phyloP scores from a whole-genome alignment of 2,329 filamentous ascomycete genomes.

The Sordariomycetes sp. region DNA sequence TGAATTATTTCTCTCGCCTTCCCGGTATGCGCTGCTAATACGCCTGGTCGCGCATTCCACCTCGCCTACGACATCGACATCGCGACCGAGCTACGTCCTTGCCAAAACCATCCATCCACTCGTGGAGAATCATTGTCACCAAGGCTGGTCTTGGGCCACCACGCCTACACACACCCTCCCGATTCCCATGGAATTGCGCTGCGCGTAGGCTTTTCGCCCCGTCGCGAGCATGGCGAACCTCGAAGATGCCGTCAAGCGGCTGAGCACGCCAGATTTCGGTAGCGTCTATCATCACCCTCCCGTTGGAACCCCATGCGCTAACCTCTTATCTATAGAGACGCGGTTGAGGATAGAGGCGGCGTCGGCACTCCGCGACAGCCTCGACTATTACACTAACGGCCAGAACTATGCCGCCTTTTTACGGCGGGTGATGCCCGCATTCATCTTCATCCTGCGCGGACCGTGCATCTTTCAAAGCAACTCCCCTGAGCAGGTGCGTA shows the following conservation, averaged over 20 bases:
- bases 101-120: not conserved
- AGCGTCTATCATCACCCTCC: constrained; percentile 10
- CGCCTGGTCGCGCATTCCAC: not conserved
- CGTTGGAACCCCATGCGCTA: constrained; percentile 1
- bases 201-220: constrained; percentile 5
- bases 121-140: not conserved
- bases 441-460: constrained; percentile 74
- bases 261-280: constrained; percentile 46
- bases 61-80: not conserved
- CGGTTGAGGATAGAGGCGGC: constrained; percentile 75
- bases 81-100: not conserved
- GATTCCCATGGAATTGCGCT: constrained; percentile 1
- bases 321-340: constrained; percentile 45
- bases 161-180: not conserved
- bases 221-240: constrained; percentile 28
- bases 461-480: constrained; percentile 85
- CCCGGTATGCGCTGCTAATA: not conserved
- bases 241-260: constrained; percentile 53
- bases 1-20: not conserved
- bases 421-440: constrained; percentile 78
- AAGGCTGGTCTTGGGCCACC: not conserved
- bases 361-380: constrained; percentile 76
- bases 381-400: constrained; percentile 78
- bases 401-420: constrained; percentile 72
- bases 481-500: constrained; percentile 72